Percentiles rank a stretch among this genome's conserved stretches.
Conservation (phyloP, 2,329 filamentous ascomycete genomes). For the Aspergillus bombycis region DNA sequence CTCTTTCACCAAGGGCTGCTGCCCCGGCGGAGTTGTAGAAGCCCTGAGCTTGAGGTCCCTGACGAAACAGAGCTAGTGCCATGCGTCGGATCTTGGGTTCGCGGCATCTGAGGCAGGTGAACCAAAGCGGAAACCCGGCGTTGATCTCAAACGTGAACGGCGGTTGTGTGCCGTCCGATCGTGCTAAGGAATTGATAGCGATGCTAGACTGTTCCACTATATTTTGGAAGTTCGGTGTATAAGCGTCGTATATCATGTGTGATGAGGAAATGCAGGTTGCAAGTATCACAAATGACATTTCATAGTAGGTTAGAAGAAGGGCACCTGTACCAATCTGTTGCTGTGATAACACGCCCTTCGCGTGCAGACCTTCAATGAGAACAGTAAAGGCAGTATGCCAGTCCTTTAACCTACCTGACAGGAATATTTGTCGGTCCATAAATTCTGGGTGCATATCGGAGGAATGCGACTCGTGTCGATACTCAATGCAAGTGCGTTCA, state of each 20-base stretch:
- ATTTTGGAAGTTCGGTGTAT: slow-evolving; percentile 3
- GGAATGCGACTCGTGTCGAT: neutral
- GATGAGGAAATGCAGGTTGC: neutral
- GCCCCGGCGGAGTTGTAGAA: slow-evolving; percentile 11
- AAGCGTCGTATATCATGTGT: slow-evolving; percentile 3
- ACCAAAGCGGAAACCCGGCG: slow-evolving; percentile 7
- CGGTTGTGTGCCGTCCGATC: slow-evolving; percentile 13
- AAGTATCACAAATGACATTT: neutral
- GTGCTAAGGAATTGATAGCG: slow-evolving; percentile 5
- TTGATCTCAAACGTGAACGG: slow-evolving; percentile 16
- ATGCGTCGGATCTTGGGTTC: slow-evolving; percentile 5
- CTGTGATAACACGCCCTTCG: neutral
- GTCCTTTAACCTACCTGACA: neutral
- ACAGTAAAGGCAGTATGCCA: slow-evolving; percentile 9
- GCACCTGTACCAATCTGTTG: neutral
- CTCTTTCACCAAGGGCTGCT: slow-evolving; percentile 5
- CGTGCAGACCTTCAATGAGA: neutral
- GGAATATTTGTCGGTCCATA: neutral
- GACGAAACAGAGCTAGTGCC: slow-evolving; percentile 8
- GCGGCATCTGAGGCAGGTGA: slow-evolving; percentile 13
- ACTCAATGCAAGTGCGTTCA: neutral
- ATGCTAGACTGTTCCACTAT: slow-evolving; percentile 11
- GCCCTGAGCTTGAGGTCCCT: slow-evolving; percentile 9
- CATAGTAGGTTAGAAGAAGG: slow-evolving; percentile 10
- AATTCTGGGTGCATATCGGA: neutral